Percentiles rank a stretch among this genome's conserved stretches.
Evolutionary conservation across 2,329 filamentous ascomycete genomes (phyloP).

Genomic region (Scleromitrula shiraiana): DNA sequence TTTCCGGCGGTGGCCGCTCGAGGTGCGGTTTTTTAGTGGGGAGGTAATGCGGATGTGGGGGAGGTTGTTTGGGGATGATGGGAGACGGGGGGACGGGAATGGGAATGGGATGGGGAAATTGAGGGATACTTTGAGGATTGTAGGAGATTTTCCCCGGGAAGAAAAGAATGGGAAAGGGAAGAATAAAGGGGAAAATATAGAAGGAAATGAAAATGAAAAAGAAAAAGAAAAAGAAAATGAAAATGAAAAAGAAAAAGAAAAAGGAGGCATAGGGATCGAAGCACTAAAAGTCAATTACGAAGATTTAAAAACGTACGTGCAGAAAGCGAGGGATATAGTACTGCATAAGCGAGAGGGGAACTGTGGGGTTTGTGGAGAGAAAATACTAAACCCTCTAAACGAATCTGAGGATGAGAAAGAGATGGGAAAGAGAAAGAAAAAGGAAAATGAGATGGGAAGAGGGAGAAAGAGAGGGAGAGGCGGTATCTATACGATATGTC

Average conservation of each 20-base stretch:
- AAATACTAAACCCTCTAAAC: conserved; percentile 15
- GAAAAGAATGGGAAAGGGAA: neutral
- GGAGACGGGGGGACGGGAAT: too few relatives aligned
- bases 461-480: too few relatives aligned
- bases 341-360: neutral
- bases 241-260: too few relatives aligned
- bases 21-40: conserved; percentile 66
- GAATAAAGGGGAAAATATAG: too few relatives aligned
- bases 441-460: too few relatives aligned
- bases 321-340: conserved; percentile 4
- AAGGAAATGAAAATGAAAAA: too few relatives aligned
- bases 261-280: too few relatives aligned
- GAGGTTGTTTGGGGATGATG: too few relatives aligned
- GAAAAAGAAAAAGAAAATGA: too few relatives aligned
- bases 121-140: conserved; percentile 18
- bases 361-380: conserved; percentile 10
- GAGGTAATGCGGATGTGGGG: conserved; percentile 74
- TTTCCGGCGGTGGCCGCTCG: conserved; percentile 77
- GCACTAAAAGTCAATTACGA: neutral
- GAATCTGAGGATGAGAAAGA: too few relatives aligned
- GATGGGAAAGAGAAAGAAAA: too few relatives aligned
- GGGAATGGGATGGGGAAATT: conserved; percentile 37
- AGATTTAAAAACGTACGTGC: neutral
- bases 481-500: conserved; percentile 52
- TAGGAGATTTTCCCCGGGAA: conserved; percentile 19